Conservation (phyloP, 2,329 filamentous ascomycete genomes). For the Penicillium sp. region DNA sequence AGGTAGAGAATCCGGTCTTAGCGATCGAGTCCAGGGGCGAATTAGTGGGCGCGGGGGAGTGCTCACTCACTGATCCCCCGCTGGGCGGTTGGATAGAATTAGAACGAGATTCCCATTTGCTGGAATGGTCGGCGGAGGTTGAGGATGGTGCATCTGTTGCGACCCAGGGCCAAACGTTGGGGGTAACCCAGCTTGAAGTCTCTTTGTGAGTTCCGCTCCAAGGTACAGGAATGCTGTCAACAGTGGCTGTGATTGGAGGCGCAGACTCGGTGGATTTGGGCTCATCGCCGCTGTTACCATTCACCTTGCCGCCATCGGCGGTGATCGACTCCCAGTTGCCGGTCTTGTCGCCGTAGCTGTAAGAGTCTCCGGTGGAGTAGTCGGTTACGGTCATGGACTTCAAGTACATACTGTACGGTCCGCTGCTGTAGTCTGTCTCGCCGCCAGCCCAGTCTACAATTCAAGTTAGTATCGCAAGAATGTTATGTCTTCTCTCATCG, state of each 20-base stretch:
- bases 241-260: constrained; percentile 66
- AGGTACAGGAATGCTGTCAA: constrained; percentile 68
- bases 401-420: constrained; percentile 86
- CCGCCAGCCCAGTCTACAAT: constrained; percentile 77
- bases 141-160: constrained; percentile 55
- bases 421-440: constrained; percentile 78
- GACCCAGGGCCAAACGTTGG: constrained; percentile 72
- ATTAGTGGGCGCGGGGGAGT: constrained; percentile 33
- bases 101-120: constrained; percentile 76
- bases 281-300: constrained; percentile 59
- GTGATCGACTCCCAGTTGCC: constrained; percentile 83
- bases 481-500: constrained; percentile 3
- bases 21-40: constrained; percentile 20
- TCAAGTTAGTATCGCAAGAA: constrained; percentile 14
- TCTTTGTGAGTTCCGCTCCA: constrained; percentile 57
- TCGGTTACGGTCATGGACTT: constrained; percentile 77
- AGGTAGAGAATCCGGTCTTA: constrained; percentile 28
- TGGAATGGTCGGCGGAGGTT: constrained; percentile 63
- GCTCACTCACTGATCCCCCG: constrained; percentile 70
- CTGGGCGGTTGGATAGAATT: constrained; percentile 78
- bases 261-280: constrained; percentile 53
- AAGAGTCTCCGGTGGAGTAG: constrained; percentile 88
- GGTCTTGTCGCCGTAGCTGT: constrained; percentile 77
- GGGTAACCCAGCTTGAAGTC: constrained; percentile 55
- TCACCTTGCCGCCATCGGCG: constrained; percentile 77